Conservation (phyloP, 345 rosid genomes). For the Gossypium herbaceum region DNA sequence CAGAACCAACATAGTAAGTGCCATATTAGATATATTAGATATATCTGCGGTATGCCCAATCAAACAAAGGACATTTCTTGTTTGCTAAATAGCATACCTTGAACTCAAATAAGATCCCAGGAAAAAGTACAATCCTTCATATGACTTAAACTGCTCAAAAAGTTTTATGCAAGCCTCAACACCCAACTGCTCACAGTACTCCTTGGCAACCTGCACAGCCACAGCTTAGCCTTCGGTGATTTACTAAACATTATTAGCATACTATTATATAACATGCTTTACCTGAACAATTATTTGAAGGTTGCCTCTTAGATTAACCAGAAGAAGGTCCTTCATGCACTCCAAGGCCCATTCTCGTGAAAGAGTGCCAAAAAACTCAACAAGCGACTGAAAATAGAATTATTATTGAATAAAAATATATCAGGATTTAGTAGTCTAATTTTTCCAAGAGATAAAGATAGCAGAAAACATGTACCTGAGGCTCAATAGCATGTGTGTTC, state of each 20-base stretch:
- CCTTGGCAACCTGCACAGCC: constrained; percentile 80
- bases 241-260: constrained; percentile 11
- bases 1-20: too few relatives aligned
- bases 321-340: constrained; percentile 97
- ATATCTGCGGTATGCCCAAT: too few relatives aligned
- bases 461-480: constrained; percentile 57
- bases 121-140: constrained; percentile 97
- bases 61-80: too few relatives aligned
- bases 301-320: constrained; percentile 90
- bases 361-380: constrained; percentile 96
- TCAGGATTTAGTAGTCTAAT: neutral
- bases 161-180: constrained; percentile 89
- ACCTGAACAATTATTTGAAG: constrained; percentile 99
- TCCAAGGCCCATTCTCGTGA: constrained; percentile 99
- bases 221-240: constrained; percentile 19
- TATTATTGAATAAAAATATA: constrained; percentile 8
- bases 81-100: too few relatives aligned
- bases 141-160: constrained; percentile 97
- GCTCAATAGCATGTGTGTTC: constrained; percentile 99
- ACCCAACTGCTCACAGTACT: constrained; percentile 97
- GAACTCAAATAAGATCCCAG: constrained; percentile 94
- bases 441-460: constrained; percentile 17
- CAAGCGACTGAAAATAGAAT: constrained; percentile 65
- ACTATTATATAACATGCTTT: constrained; percentile 17
- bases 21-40: too few relatives aligned